phyloP scores from a whole-genome alignment of 2,329 filamentous ascomycete genomes.

The Gaeumannomyces sp. region DNA sequence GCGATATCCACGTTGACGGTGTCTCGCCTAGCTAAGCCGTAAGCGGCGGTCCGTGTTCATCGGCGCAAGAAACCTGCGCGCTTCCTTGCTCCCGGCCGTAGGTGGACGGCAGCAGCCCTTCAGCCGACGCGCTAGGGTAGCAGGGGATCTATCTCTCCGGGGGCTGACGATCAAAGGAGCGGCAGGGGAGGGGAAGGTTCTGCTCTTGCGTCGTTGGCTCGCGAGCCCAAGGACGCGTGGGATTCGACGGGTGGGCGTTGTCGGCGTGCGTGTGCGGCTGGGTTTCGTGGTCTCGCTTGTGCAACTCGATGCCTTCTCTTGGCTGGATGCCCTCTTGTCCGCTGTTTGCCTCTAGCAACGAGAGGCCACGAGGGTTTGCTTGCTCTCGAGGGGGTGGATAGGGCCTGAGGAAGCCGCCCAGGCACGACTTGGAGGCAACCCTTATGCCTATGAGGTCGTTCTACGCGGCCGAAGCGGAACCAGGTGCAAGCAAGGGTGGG shows the following conservation, averaged over 20 bases:
- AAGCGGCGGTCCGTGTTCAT: conserved; percentile 26
- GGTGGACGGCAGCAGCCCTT: not conserved
- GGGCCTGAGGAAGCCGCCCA: not conserved
- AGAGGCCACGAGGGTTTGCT: not conserved
- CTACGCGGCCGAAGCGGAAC: not conserved
- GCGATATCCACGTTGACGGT: conserved; percentile 91
- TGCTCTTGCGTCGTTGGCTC: not conserved
- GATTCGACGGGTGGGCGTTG: not conserved
- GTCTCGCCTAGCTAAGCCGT: conserved; percentile 29
- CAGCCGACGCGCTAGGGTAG: not conserved
- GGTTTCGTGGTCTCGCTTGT: conserved; percentile 11
- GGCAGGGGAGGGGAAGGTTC: not conserved
- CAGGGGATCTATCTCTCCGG: not conserved
- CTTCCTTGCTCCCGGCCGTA: conserved; percentile 7
- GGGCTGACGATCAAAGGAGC: not conserved
- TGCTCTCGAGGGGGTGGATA: not conserved
- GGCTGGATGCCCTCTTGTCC: not conserved
- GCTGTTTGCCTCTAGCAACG: not conserved
- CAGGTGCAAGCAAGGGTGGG: not conserved
- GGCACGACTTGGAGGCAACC: not conserved
- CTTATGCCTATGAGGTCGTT: not conserved
- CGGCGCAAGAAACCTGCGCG: conserved; percentile 17
- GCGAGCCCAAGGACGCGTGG: not conserved
- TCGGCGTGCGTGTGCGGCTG: conserved; percentile 7
- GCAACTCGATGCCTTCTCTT: not conserved